Percentiles rank a stretch among this genome's conserved stretches.
Conservation (phyloP, 345 rosid genomes). For the Brassica cretica region DNA sequence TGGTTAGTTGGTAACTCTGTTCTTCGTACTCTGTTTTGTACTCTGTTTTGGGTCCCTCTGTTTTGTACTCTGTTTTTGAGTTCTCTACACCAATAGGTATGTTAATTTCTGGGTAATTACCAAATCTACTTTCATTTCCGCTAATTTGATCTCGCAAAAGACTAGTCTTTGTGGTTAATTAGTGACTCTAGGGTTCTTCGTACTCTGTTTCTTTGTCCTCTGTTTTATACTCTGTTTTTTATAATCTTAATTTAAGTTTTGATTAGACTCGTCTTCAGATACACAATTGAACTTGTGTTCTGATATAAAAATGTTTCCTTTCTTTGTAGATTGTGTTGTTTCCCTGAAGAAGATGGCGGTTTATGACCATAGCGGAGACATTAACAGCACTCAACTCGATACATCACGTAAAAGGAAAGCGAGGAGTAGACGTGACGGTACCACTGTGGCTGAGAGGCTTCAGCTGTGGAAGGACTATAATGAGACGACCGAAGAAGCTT, state of each 20-base stretch:
- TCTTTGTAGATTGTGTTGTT: slow-evolving; percentile 20
- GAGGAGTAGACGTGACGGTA: slow-evolving; percentile 47
- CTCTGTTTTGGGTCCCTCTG: no score
- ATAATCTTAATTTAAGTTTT: not conserved
- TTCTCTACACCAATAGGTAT: slow-evolving; percentile 6
- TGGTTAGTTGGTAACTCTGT: not conserved
- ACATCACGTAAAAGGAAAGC: slow-evolving; percentile 55
- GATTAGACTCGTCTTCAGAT: no score
- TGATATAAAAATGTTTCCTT: not conserved
- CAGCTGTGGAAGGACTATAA: slow-evolving; percentile 62
- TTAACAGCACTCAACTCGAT: slow-evolving; percentile 10
- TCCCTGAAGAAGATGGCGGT: slow-evolving; percentile 37
- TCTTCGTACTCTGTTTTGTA: not conserved
- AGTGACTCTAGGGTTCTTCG: not conserved
- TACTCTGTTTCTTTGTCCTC: not conserved
- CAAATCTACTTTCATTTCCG: not conserved
- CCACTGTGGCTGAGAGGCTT: slow-evolving; percentile 53
- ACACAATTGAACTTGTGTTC: not conserved
- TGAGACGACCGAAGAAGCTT: slow-evolving; percentile 30
- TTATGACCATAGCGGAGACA: slow-evolving; percentile 13
- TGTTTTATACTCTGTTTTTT: not conserved
- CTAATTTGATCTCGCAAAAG: not conserved
- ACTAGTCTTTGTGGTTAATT: no score
- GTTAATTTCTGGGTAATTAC: not conserved
- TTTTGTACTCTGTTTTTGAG: not conserved